Evolutionary conservation across 2,329 filamentous ascomycete genomes (phyloP), one percentile per base, ranked within the genome.

Genomic region (Rhynchosporium agropyri): DNA sequence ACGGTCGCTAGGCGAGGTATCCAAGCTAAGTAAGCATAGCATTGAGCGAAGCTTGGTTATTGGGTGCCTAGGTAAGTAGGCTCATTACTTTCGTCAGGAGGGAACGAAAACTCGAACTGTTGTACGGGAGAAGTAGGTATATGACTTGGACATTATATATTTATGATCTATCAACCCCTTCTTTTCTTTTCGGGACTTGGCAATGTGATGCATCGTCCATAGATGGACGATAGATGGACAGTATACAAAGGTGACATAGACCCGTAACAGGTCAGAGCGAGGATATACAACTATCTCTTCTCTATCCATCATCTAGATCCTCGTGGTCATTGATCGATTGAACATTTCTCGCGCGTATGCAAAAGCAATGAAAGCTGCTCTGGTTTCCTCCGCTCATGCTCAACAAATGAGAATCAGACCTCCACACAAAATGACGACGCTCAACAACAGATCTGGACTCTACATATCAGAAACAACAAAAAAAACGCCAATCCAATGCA

Each of bases 401-500:
- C 46, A 54, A 66, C 63, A 69, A 65, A 67, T 66, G 64, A 66
- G 63, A 68, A 20, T 60, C 56, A 64, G 58, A 65, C 66, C 63
- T 64, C 63, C 61, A 20, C 43, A 46, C n/a, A 46, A 46, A 46
- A 46, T 20, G 43, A 59, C 48, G 50, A 62, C 62, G 59, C 61
- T 64, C 60, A 65, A 29, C 56, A 49, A 51, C 20, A 64, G 62
- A 61, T 67, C 68, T 62, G 64, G 69, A 65, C 64, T 63, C 60
- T 64, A 68, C 63, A 65, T 46, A 26, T 66, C 61, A 67, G 53
- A 62, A 65, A 49, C 20, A 65, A 46, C 33, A 36, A 36, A 36
- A 5, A 2, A 67, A 69, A 72, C 69, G 69, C 70, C 68, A 67
- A 65, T 68, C 62, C 69, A 67, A 69, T 70, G 65, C 65, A 67